Conservation (phyloP, 176 grass and related monocot species). For the Carex kokanica region DNA sequence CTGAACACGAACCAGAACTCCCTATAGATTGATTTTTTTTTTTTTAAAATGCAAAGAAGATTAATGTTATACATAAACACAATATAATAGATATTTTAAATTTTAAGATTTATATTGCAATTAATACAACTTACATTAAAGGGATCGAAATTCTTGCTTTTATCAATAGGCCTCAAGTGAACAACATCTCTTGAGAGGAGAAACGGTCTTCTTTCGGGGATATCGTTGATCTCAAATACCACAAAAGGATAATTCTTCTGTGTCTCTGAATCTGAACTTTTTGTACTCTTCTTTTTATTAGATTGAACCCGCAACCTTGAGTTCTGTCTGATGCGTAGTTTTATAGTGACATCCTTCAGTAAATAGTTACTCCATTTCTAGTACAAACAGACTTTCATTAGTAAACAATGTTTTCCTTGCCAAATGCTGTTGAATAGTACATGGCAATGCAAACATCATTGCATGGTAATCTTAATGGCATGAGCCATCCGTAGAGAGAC, state of each 20-base stretch:
- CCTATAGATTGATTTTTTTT: constrained; percentile 12
- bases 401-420: background rate
- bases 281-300: background rate
- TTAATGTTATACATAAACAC: background rate
- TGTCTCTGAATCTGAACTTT: background rate
- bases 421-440: background rate
- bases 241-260: constrained; percentile 2
- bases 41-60: background rate
- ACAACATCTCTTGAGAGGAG: constrained; percentile 45
- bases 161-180: background rate
- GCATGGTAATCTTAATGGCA: background rate
- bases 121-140: constrained; percentile 16
- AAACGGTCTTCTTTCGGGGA: constrained; percentile 29
- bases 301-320: background rate
- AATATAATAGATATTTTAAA: background rate
- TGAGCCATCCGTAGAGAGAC: no score
- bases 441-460: background rate
- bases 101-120: background rate
- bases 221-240: constrained; percentile 26
- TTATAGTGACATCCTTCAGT: constrained; percentile 16
- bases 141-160: background rate
- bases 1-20: constrained; percentile 5
- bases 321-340: background rate
- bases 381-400: background rate
- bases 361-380: constrained; percentile 40